Base-by-base conservation (phyloP, 805 yeast species). In the Ogataea nonfermentans region DNA sequence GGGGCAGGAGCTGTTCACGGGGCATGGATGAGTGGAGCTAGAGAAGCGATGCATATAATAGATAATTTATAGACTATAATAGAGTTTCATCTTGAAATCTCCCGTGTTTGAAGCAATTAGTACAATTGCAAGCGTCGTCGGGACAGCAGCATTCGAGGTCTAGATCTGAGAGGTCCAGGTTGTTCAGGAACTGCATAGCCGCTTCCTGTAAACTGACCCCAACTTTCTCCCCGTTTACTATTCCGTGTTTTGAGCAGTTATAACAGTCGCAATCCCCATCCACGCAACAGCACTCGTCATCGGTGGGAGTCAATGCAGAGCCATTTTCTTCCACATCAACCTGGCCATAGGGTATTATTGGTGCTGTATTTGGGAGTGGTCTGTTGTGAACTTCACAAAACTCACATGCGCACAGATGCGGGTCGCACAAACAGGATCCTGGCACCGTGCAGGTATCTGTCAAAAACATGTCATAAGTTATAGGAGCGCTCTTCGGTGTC, bases 1-100 rank as follows among this genome's bases (percentile, higher is more conserved):
- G 96, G 95, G 6, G 84, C 88, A 11, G 96, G 96, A 0, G 89
- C 95, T 51, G 93, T 84, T 4, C 95, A 89, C 57, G 96, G 95
- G 0, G 96, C 96, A 0, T 87, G 86, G 78, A 66, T 68, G 45
- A 82, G 91, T 53, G 96, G 66, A 2, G 43, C 37, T 16, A 46
- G 64, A n/a, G 65, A 61, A 41, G 59, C 63, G 1, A 32, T 43
- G n/a, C 32, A 45, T 28, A 41, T 61, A 11, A 24, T 61, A 12
- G 37, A 40, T 3, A 48, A 46, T 29, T 19, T 54, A 13, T 58
- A 59, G 9, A 25, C 47, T 27, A 13, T 31, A 29, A 19, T 34
- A 40, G 9, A 17, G 22, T 30, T 16, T 30, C 40, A 29, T 49
- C 46, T 19, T 50, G 55, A 24, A 52, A 46, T 11, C 55, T 48